Evolutionary conservation across 768 basidiomycete genomes (phyloP).

Genomic region (Auriscalpium orientale): DNA sequence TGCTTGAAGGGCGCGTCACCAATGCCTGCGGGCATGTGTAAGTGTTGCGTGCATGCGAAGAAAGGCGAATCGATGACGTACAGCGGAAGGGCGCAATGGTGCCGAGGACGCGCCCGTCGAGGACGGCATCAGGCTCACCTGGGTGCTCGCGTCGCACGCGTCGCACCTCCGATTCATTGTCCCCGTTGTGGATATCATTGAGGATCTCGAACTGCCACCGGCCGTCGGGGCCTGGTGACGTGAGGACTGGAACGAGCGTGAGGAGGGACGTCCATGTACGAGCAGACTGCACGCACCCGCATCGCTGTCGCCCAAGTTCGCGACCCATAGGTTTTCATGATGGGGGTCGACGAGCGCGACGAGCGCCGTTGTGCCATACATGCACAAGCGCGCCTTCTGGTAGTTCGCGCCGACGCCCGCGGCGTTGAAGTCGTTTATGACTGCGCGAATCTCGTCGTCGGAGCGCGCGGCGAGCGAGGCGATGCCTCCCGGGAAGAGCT

Average conservation of each 20-base stretch:
- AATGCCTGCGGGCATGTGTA: constrained; percentile 18
- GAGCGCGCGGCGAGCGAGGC: constrained; percentile 33
- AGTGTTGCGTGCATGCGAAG: too few species aligned
- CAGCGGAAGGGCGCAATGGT: constrained; percentile 75
- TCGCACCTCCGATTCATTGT: constrained; percentile 56
- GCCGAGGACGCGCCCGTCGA: constrained; percentile 64
- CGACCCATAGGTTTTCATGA: constrained; percentile 69
- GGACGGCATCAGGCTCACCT: constrained; percentile 59
- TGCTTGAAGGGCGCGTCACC: constrained; percentile 32
- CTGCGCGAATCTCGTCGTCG: constrained; percentile 47
- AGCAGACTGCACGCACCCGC: constrained; percentile 41
- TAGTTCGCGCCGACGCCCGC: constrained; percentile 47
- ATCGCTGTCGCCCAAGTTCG: constrained; percentile 77
- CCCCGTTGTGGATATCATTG: constrained; percentile 64
- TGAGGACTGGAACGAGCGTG: constrained; percentile 24
- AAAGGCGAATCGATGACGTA: constrained; percentile 26
- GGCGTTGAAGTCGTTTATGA: constrained; percentile 57
- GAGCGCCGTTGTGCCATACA: constrained; percentile 79
- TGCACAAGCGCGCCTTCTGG: constrained; percentile 61
- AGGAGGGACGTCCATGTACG: not conserved
- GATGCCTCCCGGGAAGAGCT: constrained; percentile 47
- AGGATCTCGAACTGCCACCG: constrained; percentile 54
- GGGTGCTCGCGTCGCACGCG: constrained; percentile 62
- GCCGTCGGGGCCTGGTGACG: constrained; percentile 35
- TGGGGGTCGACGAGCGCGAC: constrained; percentile 68